Conservation (phyloP, 345 rosid species). For the Citrus hindsii region DNA sequence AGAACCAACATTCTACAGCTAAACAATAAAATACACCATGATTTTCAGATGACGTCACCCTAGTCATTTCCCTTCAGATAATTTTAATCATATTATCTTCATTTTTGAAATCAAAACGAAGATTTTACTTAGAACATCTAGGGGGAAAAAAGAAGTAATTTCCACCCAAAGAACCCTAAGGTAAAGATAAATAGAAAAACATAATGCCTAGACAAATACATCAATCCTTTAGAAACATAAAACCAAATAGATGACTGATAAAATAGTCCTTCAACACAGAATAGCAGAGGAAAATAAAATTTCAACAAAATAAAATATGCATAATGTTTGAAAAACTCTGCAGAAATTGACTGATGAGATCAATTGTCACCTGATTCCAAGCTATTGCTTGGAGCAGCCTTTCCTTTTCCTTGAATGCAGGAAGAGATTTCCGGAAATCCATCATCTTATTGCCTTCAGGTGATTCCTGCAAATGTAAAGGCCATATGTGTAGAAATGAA, state of each 20-base stretch:
- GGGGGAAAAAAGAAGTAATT: not conserved
- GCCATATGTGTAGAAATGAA: not conserved
- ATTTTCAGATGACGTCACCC: not conserved
- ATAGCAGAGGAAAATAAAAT: not conserved
- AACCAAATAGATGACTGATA: not conserved
- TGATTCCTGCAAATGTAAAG: conserved; percentile 55
- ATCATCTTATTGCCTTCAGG: conserved; percentile 85
- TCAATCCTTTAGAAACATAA: not conserved
- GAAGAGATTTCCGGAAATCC: conserved; percentile 81
- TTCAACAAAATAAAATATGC: not conserved
- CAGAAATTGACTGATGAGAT: not conserved
- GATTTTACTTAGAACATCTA: too few relatives aligned
- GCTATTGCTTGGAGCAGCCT: conserved; percentile 95
- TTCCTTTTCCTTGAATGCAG: conserved; percentile 88
- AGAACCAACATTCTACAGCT: not conserved
- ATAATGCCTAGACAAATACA: not conserved
- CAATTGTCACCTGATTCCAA: conserved; percentile 69
- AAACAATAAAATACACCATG: not conserved
- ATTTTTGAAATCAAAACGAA: too few relatives aligned
- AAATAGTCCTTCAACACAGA: not conserved
- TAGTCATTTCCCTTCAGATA: not conserved
- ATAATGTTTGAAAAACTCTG: not conserved
- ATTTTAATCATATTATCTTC: not conserved
- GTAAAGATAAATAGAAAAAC: not conserved
- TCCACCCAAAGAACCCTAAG: not conserved